These are phyloP conservation scores for Podaxis sp. DNA, from an alignment of 768 basidiomycete genomes.

Conservation along the genomic window DNA sequence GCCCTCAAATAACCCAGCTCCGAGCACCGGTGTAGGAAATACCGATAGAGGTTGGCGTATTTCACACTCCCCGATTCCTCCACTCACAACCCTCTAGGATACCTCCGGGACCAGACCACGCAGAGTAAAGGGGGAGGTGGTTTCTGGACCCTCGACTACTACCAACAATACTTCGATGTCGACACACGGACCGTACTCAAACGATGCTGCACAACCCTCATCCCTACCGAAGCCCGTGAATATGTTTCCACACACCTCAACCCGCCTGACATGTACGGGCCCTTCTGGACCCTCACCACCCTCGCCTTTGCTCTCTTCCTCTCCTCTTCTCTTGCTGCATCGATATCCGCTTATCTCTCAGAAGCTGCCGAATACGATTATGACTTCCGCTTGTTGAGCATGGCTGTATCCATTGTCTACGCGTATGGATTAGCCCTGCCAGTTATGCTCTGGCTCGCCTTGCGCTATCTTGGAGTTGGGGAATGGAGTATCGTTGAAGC, in stretches of 20 bases:
- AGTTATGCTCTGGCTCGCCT: constrained; percentile 73
- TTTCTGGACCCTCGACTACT: constrained; percentile 83
- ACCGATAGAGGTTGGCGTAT: constrained; percentile 43
- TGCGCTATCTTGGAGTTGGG: constrained; percentile 83
- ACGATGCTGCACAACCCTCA: constrained; percentile 73
- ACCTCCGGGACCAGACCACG: constrained; percentile 49
- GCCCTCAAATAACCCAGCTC: constrained; percentile 33
- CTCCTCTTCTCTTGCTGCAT: constrained; percentile 87
- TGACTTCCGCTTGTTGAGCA: constrained; percentile 80
- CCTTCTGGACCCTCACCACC: constrained; percentile 97
- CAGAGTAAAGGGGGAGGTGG: constrained; percentile 43
- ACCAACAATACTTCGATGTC: constrained; percentile 85
- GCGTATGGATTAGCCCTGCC: constrained; percentile 83
- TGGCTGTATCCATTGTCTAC: constrained; percentile 83
- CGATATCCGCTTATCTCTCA: constrained; percentile 84
- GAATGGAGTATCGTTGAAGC: constrained; percentile 90
- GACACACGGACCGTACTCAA: constrained; percentile 75
- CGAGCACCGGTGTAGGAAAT: constrained; percentile 38
- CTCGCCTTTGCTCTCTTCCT: constrained; percentile 91
- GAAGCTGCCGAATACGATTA: constrained; percentile 60
- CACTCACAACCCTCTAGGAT: constrained; percentile 41
- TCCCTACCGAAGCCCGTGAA: constrained; percentile 57
- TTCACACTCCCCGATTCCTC: neutral
- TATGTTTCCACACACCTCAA: constrained; percentile 61
- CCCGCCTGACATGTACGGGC: constrained; percentile 80